phyloP scores from a whole-genome alignment of 441 rosid species.

The Croton setiger region DNA sequence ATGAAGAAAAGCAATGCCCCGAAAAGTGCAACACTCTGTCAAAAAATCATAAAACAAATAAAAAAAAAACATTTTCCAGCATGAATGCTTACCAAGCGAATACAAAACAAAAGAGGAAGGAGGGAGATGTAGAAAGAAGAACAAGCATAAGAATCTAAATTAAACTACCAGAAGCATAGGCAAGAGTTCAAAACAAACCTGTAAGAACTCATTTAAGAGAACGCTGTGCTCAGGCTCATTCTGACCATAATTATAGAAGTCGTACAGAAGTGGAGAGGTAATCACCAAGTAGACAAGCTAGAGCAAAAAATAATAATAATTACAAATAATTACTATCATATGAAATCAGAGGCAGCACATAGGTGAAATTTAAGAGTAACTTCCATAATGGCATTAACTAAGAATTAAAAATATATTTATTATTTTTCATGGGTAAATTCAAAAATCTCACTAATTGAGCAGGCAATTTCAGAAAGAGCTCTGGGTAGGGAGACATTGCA shows the following conservation, averaged over 20 bases:
- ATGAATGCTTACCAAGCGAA: background rate
- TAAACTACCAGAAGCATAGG: background rate
- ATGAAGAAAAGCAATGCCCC: slow-evolving; percentile 47
- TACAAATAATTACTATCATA: background rate
- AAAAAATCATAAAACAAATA: background rate
- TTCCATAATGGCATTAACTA: no score
- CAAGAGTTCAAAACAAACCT: slow-evolving; percentile 25
- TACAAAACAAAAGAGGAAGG: background rate
- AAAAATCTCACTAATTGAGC: no score
- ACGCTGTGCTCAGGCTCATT: slow-evolving; percentile 24
- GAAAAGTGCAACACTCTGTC: slow-evolving; percentile 41
- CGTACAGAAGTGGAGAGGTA: slow-evolving; percentile 39
- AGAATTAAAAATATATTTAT: no score
- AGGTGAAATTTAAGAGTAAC: background rate
- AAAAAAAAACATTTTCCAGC: background rate
- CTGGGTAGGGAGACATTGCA: no score
- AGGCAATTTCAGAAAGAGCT: no score
- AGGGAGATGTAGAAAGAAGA: background rate
- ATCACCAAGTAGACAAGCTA: slow-evolving; percentile 38
- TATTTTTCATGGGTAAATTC: no score
- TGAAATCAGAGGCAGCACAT: slow-evolving; percentile 1
- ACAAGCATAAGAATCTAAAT: background rate
- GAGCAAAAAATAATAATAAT: background rate
- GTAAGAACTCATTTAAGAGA: slow-evolving; percentile 39
- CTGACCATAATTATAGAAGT: slow-evolving; percentile 43